Evolutionary conservation across 306 rosid species (phyloP).

Genomic region (Arachis hypogaea): DNA sequence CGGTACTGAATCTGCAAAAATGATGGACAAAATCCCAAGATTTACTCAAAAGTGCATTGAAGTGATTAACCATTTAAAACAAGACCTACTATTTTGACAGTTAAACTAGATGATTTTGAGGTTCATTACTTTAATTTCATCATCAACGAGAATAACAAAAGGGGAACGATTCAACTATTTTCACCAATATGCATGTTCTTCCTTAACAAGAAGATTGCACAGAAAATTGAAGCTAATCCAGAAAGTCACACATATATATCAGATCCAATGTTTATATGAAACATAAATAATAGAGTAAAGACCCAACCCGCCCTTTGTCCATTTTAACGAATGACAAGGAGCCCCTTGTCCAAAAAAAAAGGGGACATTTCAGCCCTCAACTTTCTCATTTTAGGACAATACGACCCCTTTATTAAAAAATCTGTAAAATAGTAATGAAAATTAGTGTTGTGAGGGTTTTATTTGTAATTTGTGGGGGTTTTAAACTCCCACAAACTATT

Average conservation of each 20-base stretch:
- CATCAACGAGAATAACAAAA: conserved; percentile 19
- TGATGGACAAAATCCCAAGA: conserved; percentile 21
- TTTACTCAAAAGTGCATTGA: conserved; percentile 28
- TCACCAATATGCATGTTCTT: conserved; percentile 1
- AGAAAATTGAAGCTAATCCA: conserved; percentile 13
- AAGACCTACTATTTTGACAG: neutral
- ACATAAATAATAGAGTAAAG: too few relatives aligned
- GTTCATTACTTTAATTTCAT: conserved; percentile 14
- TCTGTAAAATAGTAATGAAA: too few relatives aligned
- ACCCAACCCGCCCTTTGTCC: too few relatives aligned
- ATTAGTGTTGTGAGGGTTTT: too few relatives aligned
- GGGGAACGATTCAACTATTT: conserved; percentile 3
- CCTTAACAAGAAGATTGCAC: conserved; percentile 18
- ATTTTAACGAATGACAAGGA: too few relatives aligned
- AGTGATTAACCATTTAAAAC: conserved; percentile 11
- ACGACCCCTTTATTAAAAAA: too few relatives aligned
- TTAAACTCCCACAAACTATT: too few relatives aligned
- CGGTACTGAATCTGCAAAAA: conserved; percentile 57
- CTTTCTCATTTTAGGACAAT: too few relatives aligned
- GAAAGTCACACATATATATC: neutral
- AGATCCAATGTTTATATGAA: too few relatives aligned
- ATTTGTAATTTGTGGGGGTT: too few relatives aligned
- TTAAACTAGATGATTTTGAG: neutral
- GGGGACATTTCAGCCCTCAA: too few relatives aligned
- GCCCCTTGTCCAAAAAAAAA: too few relatives aligned